A percentile compares a stretch with the other conserved stretches of the same genome.
phyloP scores from a whole-genome alignment of 805 yeast species.

The Brettanomyces sp. region DNA sequence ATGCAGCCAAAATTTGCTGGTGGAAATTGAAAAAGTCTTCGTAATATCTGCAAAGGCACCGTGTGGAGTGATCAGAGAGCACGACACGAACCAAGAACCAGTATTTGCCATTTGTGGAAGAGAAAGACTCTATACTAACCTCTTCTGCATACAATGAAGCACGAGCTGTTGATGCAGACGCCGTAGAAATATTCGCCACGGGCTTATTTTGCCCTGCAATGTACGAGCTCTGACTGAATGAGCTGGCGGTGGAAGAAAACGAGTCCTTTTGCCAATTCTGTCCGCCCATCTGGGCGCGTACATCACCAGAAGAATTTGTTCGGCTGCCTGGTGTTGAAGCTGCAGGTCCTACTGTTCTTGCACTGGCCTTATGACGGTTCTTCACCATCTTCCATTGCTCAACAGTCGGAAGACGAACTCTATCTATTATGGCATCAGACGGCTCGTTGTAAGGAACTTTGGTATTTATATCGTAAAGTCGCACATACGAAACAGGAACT shows the following conservation, averaged over 20 bases:
- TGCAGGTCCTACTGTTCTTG: constrained; percentile 32
- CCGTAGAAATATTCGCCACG: neutral
- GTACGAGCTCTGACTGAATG: neutral
- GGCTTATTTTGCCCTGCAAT: neutral
- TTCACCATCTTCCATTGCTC: constrained; percentile 92
- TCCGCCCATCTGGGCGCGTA: neutral
- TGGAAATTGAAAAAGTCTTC: constrained; percentile 96
- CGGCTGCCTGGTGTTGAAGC: constrained; percentile 2
- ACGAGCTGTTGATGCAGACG: neutral
- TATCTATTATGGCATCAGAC: constrained; percentile 39
- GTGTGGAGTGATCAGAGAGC: constrained; percentile 54
- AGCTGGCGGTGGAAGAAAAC: neutral
- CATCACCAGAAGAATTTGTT: neutral
- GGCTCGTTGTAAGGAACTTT: constrained; percentile 45
- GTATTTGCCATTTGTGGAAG: constrained; percentile 76
- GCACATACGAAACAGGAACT: constrained; percentile 86
- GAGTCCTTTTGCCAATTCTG: neutral
- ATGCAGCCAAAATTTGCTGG: constrained; percentile 67
- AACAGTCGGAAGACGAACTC: constrained; percentile 77
- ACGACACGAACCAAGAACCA: constrained; percentile 74
- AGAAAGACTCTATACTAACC: constrained; percentile 73
- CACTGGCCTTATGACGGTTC: constrained; percentile 86
- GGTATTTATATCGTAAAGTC: constrained; percentile 71
- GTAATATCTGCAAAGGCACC: constrained; percentile 79
- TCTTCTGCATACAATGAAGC: constrained; percentile 31